Conservation (phyloP, 176 grass and related monocot species). For the Ensete glaucum region DNA sequence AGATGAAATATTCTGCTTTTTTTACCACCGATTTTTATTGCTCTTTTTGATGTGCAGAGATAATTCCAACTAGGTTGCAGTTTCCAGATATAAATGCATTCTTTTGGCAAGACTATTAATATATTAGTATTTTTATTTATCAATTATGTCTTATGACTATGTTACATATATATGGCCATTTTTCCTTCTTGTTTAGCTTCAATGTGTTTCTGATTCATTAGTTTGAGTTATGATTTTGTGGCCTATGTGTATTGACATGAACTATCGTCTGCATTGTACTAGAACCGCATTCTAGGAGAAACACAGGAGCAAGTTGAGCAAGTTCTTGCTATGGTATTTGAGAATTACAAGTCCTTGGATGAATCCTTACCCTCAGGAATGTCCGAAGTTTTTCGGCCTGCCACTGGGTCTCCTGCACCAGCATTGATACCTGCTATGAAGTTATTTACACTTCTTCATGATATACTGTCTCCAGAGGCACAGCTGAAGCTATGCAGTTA, state of each 20-base stretch:
- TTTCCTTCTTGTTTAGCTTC: no score
- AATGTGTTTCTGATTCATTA: background rate
- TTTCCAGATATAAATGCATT: background rate
- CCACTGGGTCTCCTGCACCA: constrained; percentile 67
- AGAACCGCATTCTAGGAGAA: constrained; percentile 95
- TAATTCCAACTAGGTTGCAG: background rate
- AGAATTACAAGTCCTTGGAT: constrained; percentile 96
- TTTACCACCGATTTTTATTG: background rate
- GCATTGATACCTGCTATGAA: constrained; percentile 80
- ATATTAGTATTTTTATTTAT: background rate
- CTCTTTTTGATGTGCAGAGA: background rate
- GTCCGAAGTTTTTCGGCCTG: constrained; percentile 61
- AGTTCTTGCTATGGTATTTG: constrained; percentile 69
- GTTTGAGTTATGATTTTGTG: constrained; percentile 15
- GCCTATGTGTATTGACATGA: background rate
- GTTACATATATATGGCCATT: no score
- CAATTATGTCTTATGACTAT: no score
- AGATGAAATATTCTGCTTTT: background rate
- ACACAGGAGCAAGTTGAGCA: constrained; percentile 86
- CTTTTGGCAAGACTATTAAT: background rate
- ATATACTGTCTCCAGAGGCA: constrained; percentile 87
- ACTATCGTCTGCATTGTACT: constrained; percentile 16
- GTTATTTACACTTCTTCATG: constrained; percentile 89
- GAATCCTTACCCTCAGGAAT: constrained; percentile 68
- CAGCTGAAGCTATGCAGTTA: constrained; percentile 90